A percentile compares a stretch with the other conserved stretches of the same genome.
These are phyloP conservation scores for Thyridium curvatum DNA, from an alignment of 2,329 filamentous ascomycete genomes.

Conservation along the genomic window DNA sequence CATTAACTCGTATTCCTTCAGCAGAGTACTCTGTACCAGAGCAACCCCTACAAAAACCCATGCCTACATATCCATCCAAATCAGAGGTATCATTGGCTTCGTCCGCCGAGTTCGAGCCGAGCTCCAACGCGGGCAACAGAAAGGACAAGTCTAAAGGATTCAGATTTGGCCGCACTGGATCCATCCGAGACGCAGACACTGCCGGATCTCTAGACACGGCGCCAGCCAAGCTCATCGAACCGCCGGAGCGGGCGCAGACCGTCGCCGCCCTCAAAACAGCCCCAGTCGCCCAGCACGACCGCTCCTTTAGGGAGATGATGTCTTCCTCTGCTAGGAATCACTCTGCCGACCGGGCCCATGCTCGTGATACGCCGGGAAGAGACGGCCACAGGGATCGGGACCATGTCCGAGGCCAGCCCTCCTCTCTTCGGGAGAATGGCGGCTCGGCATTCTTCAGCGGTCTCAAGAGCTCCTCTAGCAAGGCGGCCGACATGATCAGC, in stretches of 20 bases:
- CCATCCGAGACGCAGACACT: slow-evolving; percentile 43
- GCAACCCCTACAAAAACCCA: slow-evolving; percentile 29
- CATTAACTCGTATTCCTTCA: too few species aligned
- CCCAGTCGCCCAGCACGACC: slow-evolving; percentile 56
- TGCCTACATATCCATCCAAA: slow-evolving; percentile 35
- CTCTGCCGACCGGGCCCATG: slow-evolving; percentile 60
- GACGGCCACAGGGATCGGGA: slow-evolving; percentile 41
- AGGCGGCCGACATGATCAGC: slow-evolving; percentile 73
- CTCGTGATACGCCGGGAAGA: slow-evolving; percentile 35
- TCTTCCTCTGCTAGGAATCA: slow-evolving; percentile 59
- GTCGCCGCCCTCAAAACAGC: slow-evolving; percentile 52
- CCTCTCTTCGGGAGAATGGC: slow-evolving; percentile 54
- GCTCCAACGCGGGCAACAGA: slow-evolving; percentile 24
- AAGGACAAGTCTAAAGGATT: slow-evolving; percentile 51
- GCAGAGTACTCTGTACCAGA: slow-evolving; percentile 17
- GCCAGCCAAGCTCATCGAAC: slow-evolving; percentile 23
- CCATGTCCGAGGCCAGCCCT: slow-evolving; percentile 39
- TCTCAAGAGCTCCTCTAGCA: slow-evolving; percentile 64
- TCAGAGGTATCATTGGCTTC: slow-evolving; percentile 48
- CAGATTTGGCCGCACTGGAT: slow-evolving; percentile 44
- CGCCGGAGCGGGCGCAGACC: slow-evolving; percentile 27
- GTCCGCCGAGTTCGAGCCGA: slow-evolving; percentile 37
- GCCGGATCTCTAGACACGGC: slow-evolving; percentile 15
- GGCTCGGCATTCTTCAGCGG: slow-evolving; percentile 64
- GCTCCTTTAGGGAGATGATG: slow-evolving; percentile 63